phyloP scores from a whole-genome alignment of 805 yeast genomes.

The Lachancea kluyveri region DNA sequence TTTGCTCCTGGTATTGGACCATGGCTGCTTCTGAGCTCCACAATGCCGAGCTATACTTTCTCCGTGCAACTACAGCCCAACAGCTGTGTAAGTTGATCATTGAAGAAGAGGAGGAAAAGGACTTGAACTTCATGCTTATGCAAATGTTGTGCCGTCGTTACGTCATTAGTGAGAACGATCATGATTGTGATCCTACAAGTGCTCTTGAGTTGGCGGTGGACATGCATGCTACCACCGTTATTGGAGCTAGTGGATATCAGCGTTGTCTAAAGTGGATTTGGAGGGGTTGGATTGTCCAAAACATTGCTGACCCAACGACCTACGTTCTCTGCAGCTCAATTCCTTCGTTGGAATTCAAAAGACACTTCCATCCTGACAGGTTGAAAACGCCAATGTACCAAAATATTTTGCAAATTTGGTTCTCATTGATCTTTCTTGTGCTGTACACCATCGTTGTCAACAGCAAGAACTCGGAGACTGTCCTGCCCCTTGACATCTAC shows the following conservation, averaged over 20 bases:
- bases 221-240: constrained; percentile 69
- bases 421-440: constrained; percentile 56
- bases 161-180: constrained; percentile 55
- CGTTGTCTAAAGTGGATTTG: constrained; percentile 85
- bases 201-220: constrained; percentile 85
- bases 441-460: constrained; percentile 63
- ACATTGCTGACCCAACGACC: constrained; percentile 59
- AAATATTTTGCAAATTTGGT: constrained; percentile 60
- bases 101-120: constrained; percentile 50
- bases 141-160: constrained; percentile 75
- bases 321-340: constrained; percentile 61
- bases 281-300: constrained; percentile 89
- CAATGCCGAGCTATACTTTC: constrained; percentile 55
- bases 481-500: constrained; percentile 35
- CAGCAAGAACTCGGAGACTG: constrained; percentile 35
- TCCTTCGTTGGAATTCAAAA: constrained; percentile 43
- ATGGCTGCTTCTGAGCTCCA: constrained; percentile 54
- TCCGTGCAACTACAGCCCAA: constrained; percentile 68
- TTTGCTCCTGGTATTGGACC: constrained; percentile 71
- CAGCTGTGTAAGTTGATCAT: constrained; percentile 63
- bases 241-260: constrained; percentile 78
- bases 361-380: constrained; percentile 78
- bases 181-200: constrained; percentile 57
- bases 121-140: constrained; percentile 45
- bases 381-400: constrained; percentile 83